These are phyloP conservation scores for Fagus crenata DNA, from an alignment of 306 rosid species.

Conservation along the genomic window DNA sequence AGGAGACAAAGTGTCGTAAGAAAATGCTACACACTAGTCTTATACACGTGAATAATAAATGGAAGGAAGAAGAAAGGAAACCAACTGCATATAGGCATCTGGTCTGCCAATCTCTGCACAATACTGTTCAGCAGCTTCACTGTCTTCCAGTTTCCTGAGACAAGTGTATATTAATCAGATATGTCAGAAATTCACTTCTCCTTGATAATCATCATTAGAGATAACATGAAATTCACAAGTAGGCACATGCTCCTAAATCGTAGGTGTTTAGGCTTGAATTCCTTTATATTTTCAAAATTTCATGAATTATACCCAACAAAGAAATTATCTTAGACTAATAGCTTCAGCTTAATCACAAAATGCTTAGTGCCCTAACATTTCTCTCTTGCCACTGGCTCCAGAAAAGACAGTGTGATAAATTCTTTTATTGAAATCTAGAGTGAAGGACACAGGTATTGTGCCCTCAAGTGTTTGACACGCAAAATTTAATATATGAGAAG, in stretches of 20 bases:
- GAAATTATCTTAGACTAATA: background rate
- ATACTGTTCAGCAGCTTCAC: slow-evolving; percentile 98
- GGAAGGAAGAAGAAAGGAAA: slow-evolving; percentile 36
- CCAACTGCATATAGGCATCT: slow-evolving; percentile 96
- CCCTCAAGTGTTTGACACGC: background rate
- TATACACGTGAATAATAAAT: slow-evolving; percentile 1
- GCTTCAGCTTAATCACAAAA: background rate
- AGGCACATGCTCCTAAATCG: background rate
- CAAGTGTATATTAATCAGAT: slow-evolving; percentile 25
- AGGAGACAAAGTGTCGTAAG: slow-evolving; percentile 19
- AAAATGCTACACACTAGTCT: slow-evolving; percentile 4
- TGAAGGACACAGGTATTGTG: background rate
- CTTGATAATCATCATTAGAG: slow-evolving; percentile 26
- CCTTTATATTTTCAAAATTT: background rate
- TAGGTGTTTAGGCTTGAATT: background rate
- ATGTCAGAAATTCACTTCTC: background rate
- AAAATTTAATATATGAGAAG: background rate
- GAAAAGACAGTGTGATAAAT: background rate
- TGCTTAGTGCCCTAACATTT: background rate
- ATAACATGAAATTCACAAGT: background rate
- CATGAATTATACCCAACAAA: background rate
- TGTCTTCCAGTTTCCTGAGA: slow-evolving; percentile 83
- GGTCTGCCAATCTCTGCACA: slow-evolving; percentile 98
- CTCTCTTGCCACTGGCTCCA: background rate
- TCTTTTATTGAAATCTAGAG: background rate